Conservation (phyloP, 352 stramenopile genomes). For the Phytophthora boehmeriae region DNA sequence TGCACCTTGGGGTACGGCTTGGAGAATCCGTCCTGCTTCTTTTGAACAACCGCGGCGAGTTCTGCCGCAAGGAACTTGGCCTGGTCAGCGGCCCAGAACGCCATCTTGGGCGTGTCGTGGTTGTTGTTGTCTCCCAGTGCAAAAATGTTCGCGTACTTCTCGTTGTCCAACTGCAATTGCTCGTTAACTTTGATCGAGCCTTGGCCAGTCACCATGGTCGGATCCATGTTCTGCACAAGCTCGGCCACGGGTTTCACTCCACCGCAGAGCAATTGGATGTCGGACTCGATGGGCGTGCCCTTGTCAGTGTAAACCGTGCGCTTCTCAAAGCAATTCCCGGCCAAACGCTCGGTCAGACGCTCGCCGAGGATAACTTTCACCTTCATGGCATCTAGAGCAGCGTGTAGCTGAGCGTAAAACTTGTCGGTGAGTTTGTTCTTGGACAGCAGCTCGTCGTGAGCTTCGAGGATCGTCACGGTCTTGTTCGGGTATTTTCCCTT, state of each 20-base stretch:
- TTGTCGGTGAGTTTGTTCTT: constrained; percentile 41
- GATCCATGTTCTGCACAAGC: constrained; percentile 40
- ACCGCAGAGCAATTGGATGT: constrained; percentile 60
- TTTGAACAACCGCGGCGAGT: constrained; percentile 32
- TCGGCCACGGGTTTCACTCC: constrained; percentile 40
- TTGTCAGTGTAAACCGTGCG: constrained; percentile 49
- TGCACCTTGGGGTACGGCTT: constrained; percentile 33
- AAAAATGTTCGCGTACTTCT: constrained; percentile 48
- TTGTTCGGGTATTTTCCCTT: constrained; percentile 51
- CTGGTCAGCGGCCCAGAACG: constrained; percentile 42
- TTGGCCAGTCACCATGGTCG: constrained; percentile 32
- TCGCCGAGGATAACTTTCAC: constrained; percentile 60
- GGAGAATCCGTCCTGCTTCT: constrained; percentile 22
- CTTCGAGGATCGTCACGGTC: constrained; percentile 52
- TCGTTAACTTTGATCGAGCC: constrained; percentile 58
- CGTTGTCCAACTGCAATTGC: constrained; percentile 49
- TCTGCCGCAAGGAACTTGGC: constrained; percentile 43
- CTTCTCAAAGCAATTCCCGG: constrained; percentile 45
- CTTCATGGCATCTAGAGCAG: constrained; percentile 36
- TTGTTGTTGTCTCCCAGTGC: constrained; percentile 55
- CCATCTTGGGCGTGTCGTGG: constrained; percentile 50
- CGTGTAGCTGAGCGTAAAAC: constrained; percentile 44
- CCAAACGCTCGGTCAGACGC: constrained; percentile 35
- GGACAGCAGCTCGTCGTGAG: constrained; percentile 31
- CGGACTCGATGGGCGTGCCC: constrained; percentile 50